Evolutionary conservation across 371 early-diverging fungal genomes (phyloP).

Genomic region (Mortierella sp.): DNA sequence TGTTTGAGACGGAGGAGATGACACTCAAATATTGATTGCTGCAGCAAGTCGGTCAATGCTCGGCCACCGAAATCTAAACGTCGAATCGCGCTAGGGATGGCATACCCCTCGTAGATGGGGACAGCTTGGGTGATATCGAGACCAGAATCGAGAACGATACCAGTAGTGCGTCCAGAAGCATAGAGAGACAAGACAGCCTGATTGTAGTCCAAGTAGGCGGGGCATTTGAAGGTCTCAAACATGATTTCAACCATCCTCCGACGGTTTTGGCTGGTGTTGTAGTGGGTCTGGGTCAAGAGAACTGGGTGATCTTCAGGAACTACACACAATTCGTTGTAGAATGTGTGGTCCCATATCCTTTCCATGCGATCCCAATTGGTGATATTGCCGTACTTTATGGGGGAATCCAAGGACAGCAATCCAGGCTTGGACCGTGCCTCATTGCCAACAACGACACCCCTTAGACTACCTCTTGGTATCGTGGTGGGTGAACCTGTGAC

Average conservation of each 20-base stretch:
- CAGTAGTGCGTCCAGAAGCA: constrained; percentile 96
- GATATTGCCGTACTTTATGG: constrained; percentile 96
- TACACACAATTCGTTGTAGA: constrained; percentile 92
- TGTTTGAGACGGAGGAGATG: constrained; percentile 89
- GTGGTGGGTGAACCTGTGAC: constrained; percentile 93
- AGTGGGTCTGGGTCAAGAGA: constrained; percentile 93
- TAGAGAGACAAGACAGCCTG: constrained; percentile 94
- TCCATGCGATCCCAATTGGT: constrained; percentile 98
- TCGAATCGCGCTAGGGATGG: constrained; percentile 91
- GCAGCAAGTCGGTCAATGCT: constrained; percentile 92
- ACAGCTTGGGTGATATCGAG: constrained; percentile 96
- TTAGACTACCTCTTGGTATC: constrained; percentile 97
- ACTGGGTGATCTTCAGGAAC: constrained; percentile 97
- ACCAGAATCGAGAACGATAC: constrained; percentile 93
- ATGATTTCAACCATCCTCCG: constrained; percentile 94
- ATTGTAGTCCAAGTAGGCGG: constrained; percentile 92
- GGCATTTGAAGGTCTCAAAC: constrained; percentile 97
- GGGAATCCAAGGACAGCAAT: constrained; percentile 90
- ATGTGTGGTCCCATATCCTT: constrained; percentile 95
- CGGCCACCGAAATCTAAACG: constrained; percentile 94
- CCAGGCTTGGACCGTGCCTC: constrained; percentile 95
- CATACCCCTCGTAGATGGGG: constrained; percentile 96
- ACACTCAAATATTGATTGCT: constrained; percentile 85
- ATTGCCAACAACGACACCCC: constrained; percentile 92
- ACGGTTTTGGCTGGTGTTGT: constrained; percentile 89